These are phyloP conservation scores for Amylocystis lapponica DNA, from an alignment of 768 basidiomycete species.

Conservation along the genomic window DNA sequence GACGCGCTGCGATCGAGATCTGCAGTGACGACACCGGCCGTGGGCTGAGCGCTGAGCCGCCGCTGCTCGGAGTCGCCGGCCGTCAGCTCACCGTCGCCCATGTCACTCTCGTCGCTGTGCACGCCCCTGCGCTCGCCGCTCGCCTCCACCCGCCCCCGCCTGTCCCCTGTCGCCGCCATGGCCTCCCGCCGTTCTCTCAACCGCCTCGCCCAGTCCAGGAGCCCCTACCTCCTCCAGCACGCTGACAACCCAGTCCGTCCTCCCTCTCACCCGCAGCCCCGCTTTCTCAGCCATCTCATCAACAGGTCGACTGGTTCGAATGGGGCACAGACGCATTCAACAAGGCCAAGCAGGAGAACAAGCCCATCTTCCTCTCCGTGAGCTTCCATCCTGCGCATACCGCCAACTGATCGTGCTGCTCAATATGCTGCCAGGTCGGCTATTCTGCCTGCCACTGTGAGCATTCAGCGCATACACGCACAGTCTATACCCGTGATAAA, in stretches of 20 bases:
- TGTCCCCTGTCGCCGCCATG: too few relatives aligned
- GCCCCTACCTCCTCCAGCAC: conserved; percentile 22
- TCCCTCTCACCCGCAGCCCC: background rate
- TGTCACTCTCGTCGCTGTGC: too few relatives aligned
- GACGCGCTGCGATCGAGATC: too few relatives aligned
- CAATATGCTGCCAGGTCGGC: conserved; percentile 20
- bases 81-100: too few relatives aligned
- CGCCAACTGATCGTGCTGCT: background rate
- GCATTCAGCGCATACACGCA: conserved; percentile 16
- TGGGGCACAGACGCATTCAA: conserved; percentile 23
- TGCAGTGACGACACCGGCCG: too few relatives aligned
- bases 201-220: conserved; percentile 15
- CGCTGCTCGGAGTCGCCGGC: too few relatives aligned
- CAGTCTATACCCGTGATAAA: background rate
- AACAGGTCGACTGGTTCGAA: conserved; percentile 23
- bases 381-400: background rate
- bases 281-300: background rate
- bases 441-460: conserved; percentile 39
- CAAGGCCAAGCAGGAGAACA: conserved; percentile 20
- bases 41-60: too few relatives aligned
- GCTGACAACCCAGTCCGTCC: conserved; percentile 19
- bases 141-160: too few relatives aligned
- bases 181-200: too few relatives aligned
- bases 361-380: conserved; percentile 32
- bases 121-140: too few relatives aligned